These are phyloP conservation scores for Ogataea siamensis DNA, from an alignment of 805 yeast genomes.

Conservation along the genomic window DNA sequence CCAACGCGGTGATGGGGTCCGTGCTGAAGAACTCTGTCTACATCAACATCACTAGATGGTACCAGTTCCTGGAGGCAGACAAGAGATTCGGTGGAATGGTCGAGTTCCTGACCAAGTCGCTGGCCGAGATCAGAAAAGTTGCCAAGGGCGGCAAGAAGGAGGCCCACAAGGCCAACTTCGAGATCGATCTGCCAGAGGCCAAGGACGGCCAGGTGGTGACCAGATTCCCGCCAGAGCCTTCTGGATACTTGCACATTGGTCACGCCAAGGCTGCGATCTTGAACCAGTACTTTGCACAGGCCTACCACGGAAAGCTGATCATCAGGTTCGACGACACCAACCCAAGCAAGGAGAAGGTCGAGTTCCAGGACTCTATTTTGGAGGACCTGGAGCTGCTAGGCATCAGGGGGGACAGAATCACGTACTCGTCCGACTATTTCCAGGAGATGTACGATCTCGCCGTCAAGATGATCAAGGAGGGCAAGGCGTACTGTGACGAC, in stretches of 20 bases:
- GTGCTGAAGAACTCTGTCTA: conserved; percentile 81
- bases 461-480: conserved; percentile 84
- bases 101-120: conserved; percentile 62
- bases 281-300: conserved; percentile 94
- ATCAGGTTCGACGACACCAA: conserved; percentile 98
- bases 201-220: conserved; percentile 94
- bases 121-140: conserved; percentile 70
- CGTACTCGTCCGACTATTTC: conserved; percentile 94
- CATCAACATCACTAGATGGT: conserved; percentile 92
- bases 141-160: conserved; percentile 71
- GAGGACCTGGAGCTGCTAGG: conserved; percentile 91
- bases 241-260: conserved; percentile 98
- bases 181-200: conserved; percentile 90
- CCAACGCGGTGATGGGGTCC: conserved; percentile 91
- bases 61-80: conserved; percentile 68
- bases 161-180: conserved; percentile 90
- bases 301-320: conserved; percentile 93
- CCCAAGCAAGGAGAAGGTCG: conserved; percentile 94
- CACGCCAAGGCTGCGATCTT: conserved; percentile 98
- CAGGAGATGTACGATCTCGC: conserved; percentile 87
- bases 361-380: conserved; percentile 89
- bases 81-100: conserved; percentile 66
- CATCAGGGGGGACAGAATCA: conserved; percentile 83
- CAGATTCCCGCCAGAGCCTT: conserved; percentile 99
- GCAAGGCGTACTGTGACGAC: conserved; percentile 97